These are phyloP conservation scores for Pseudogymnoascus sp. DNA, from an alignment of 2,329 filamentous ascomycete species.

Conservation along the genomic window DNA sequence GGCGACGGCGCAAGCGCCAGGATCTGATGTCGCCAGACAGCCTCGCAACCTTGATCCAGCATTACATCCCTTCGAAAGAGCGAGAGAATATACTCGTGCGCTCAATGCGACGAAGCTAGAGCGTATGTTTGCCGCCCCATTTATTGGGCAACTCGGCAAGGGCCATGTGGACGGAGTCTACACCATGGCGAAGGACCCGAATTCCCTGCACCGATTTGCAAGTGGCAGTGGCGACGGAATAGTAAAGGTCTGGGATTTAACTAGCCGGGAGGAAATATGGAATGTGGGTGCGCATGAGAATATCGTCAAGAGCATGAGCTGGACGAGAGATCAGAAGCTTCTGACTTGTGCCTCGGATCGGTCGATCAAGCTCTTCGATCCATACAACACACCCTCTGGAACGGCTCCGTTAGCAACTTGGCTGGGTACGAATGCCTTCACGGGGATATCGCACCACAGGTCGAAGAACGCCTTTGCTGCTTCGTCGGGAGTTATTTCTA, in stretches of 20 bases:
- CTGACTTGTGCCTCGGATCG: conserved; percentile 81
- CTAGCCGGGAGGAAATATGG: conserved; percentile 66
- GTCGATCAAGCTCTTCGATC: conserved; percentile 85
- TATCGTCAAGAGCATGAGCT: conserved; percentile 83
- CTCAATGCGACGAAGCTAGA: conserved; percentile 85
- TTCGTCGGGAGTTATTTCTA: conserved; percentile 67
- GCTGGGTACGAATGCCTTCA: conserved; percentile 76
- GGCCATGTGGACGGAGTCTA: conserved; percentile 92
- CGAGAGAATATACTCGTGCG: conserved; percentile 72
- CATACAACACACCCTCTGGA: conserved; percentile 64
- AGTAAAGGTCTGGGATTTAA: conserved; percentile 85
- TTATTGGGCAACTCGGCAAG: conserved; percentile 75
- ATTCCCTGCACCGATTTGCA: conserved; percentile 64
- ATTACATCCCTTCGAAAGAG: conserved; percentile 83
- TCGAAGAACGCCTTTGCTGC: conserved; percentile 71
- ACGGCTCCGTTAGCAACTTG: conserved; percentile 74
- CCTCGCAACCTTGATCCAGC: conserved; percentile 73
- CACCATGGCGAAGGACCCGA: conserved; percentile 70
- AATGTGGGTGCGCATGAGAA: conserved; percentile 81
- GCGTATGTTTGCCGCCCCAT: conserved; percentile 81
- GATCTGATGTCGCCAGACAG: conserved; percentile 55
- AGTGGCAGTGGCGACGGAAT: conserved; percentile 87
- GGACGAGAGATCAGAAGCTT: conserved; percentile 78
- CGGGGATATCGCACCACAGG: conserved; percentile 74
- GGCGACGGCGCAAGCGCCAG: conserved; percentile 56